A percentile compares a stretch with the other conserved stretches of the same genome.
These are phyloP conservation scores for Aspergillus clavatus DNA, from an alignment of 2,329 filamentous ascomycete species.

Conservation along the genomic window DNA sequence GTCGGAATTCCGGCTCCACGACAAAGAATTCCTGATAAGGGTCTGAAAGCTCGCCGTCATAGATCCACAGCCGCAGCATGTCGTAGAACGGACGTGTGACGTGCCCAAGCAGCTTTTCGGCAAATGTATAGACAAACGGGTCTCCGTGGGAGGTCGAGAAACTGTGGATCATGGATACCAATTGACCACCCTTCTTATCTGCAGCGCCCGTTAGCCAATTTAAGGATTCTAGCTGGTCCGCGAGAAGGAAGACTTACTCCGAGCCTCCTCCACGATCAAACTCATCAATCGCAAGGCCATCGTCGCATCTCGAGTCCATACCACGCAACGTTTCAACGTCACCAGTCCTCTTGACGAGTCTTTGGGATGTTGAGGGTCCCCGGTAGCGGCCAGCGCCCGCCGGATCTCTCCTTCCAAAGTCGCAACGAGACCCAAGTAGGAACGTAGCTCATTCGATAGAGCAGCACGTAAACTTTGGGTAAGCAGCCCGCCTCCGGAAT, in stretches of 20 bases:
- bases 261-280: conserved; percentile 86
- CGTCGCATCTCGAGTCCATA: conserved; percentile 96
- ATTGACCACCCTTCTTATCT: conserved; percentile 75
- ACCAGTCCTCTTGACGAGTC: conserved; percentile 82
- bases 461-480: conserved; percentile 88
- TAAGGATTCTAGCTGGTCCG: neutral
- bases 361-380: conserved; percentile 52
- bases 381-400: conserved; percentile 69
- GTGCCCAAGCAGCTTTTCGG: conserved; percentile 77
- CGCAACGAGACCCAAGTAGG: conserved; percentile 85
- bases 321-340: conserved; percentile 88
- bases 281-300: conserved; percentile 93
- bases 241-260: conserved; percentile 47
- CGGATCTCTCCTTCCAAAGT: conserved; percentile 90
- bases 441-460: conserved; percentile 75
- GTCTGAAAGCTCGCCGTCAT: conserved; percentile 95
- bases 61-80: conserved; percentile 94
- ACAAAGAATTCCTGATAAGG: conserved; percentile 96
- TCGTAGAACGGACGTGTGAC: conserved; percentile 95
- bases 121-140: conserved; percentile 88
- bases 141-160: conserved; percentile 94
- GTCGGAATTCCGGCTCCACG: conserved; percentile 63
- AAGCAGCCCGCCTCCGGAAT: conserved; percentile 75
- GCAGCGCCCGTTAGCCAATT: conserved; percentile 6
- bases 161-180: conserved; percentile 88